Conservation (phyloP, 108 stramenopile species). For the Nitzschia putrida region DNA sequence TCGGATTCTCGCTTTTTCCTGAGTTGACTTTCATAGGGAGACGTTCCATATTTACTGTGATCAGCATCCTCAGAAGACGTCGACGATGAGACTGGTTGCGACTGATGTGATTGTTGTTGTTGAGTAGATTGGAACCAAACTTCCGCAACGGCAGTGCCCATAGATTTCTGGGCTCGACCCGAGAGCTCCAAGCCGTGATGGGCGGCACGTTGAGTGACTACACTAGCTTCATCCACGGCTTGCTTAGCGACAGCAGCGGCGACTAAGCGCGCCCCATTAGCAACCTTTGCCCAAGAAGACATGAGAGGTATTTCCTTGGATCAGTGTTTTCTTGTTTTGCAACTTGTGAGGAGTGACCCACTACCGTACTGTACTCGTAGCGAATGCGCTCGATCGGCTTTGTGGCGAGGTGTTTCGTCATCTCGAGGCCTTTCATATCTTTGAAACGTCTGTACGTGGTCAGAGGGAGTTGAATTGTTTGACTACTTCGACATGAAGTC, state of each 20-base stretch:
- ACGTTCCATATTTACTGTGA: not conserved
- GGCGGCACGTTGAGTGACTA: constrained; percentile 26
- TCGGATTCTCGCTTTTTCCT: constrained; percentile 17
- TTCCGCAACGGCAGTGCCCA: not conserved
- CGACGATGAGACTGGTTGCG: not conserved
- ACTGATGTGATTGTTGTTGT: not conserved
- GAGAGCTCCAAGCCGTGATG: constrained; percentile 37
- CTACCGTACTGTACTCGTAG: too few relatives aligned
- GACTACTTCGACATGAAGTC: too few relatives aligned
- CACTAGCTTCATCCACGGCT: constrained; percentile 24
- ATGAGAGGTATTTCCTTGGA: not conserved
- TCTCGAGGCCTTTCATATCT: too few relatives aligned
- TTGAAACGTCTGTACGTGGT: too few relatives aligned
- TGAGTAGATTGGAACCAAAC: not conserved
- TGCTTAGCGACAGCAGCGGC: constrained; percentile 25
- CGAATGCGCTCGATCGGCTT: too few relatives aligned
- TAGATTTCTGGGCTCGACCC: constrained; percentile 17
- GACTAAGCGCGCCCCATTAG: constrained; percentile 37
- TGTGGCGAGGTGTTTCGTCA: too few relatives aligned
- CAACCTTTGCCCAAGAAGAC: constrained; percentile 27
- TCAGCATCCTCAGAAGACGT: not conserved
- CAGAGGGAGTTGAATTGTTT: too few relatives aligned
- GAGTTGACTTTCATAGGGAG: constrained; percentile 40
- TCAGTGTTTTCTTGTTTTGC: not conserved
- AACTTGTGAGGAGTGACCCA: not conserved